Evolutionary conservation across 192 early-diverging fungal species (phyloP).

Genomic region (Gigaspora rosea): DNA sequence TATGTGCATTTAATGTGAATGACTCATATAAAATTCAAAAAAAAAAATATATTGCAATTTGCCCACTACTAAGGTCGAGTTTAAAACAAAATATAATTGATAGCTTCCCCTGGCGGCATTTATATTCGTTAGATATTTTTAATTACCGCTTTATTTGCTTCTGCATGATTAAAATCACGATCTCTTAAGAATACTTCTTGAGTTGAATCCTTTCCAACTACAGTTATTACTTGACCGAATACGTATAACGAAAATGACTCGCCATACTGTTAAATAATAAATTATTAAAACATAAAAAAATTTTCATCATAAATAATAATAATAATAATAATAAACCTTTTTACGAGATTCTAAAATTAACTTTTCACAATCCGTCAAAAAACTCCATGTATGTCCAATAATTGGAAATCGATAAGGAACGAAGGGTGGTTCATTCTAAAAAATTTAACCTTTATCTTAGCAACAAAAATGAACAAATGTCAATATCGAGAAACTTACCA

Average conservation of each 20-base stretch:
- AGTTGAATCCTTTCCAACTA: background rate
- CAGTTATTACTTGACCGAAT: background rate
- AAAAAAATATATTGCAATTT: too few species aligned
- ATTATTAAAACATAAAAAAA: background rate
- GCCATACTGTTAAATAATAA: background rate
- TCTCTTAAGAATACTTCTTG: background rate
- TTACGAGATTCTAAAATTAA: conserved; percentile 1
- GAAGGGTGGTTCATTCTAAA: conserved; percentile 20
- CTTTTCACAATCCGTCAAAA: background rate
- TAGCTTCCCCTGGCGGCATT: background rate
- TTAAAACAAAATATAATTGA: background rate
- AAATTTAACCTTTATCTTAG: too few species aligned
- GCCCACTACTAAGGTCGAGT: too few species aligned
- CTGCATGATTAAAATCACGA: background rate
- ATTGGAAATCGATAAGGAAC: conserved; percentile 16
- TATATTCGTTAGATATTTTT: background rate
- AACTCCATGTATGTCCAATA: conserved; percentile 13
- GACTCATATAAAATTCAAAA: too few species aligned
- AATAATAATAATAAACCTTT: background rate
- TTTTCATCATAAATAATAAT: background rate
- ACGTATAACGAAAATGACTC: conserved; percentile 15
- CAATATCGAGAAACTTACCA: too few species aligned
- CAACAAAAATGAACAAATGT: too few species aligned
- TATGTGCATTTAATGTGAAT: too few species aligned
- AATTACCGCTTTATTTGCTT: too few species aligned